A percentile compares a stretch with the other conserved stretches of the same genome.
These are phyloP conservation scores for Candida ortonii DNA, from an alignment of 805 yeast species.

Conservation along the genomic window DNA sequence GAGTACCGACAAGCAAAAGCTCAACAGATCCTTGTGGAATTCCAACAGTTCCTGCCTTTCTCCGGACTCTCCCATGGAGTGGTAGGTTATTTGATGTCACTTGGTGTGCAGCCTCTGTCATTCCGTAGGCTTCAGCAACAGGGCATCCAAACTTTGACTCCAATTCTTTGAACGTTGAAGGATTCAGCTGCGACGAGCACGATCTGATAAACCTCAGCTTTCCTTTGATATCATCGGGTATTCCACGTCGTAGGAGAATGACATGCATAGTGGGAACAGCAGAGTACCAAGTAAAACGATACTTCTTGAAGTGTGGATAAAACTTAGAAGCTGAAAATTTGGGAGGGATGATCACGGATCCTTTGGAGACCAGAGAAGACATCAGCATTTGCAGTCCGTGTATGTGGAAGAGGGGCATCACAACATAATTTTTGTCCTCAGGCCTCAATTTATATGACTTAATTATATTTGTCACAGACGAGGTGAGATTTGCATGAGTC, in stretches of 20 bases:
- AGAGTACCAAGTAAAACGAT: conserved; percentile 65
- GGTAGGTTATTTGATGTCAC: conserved; percentile 72
- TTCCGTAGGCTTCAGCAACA: conserved; percentile 73
- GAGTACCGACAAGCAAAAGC: conserved; percentile 55
- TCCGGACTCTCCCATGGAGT: conserved; percentile 43
- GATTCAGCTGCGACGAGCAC: conserved; percentile 70
- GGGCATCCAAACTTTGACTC: conserved; percentile 62
- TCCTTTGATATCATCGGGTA: conserved; percentile 50
- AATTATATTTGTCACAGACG: conserved; percentile 57
- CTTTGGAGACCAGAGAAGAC: conserved; percentile 59
- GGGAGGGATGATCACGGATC: conserved; percentile 59
- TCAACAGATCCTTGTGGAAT: conserved; percentile 68
- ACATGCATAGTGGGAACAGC: conserved; percentile 78
- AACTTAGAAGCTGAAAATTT: conserved; percentile 58
- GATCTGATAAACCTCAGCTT: conserved; percentile 65
- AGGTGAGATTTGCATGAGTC: conserved; percentile 59
- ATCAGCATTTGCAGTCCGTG: conserved; percentile 70
- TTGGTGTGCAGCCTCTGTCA: conserved; percentile 82
- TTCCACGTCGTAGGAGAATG: conserved; percentile 51
- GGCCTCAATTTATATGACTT: conserved; percentile 52
- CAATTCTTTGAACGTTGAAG: conserved; percentile 55
- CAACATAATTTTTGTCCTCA: conserved; percentile 56
- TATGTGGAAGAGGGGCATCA: conserved; percentile 78
- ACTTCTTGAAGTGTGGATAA: conserved; percentile 53
- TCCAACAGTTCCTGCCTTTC: conserved; percentile 67